These are phyloP conservation scores for Aspergillus avenaceus DNA, from an alignment of 495 filamentous ascomycete species.

Conservation along the genomic window DNA sequence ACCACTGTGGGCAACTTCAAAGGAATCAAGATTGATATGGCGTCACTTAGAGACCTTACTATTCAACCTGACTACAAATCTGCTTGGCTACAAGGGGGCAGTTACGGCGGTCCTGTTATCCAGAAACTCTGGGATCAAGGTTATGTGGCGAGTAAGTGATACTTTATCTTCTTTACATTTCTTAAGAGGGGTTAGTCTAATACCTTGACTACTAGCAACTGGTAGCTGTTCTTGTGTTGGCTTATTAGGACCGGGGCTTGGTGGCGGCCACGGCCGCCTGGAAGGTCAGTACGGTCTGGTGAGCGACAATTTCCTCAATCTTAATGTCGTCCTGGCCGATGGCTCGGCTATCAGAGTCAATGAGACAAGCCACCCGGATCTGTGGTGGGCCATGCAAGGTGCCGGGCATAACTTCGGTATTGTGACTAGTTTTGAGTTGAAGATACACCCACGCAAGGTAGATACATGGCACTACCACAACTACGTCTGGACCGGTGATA, in stretches of 20 bases:
- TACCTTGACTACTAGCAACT: too few relatives aligned
- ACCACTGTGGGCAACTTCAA: background rate
- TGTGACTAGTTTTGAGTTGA: conserved; percentile 12
- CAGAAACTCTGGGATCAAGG: conserved; percentile 3
- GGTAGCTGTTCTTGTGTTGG: conserved; percentile 7
- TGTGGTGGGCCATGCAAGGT: conserved; percentile 11
- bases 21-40: conserved; percentile 3
- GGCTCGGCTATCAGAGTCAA: conserved; percentile 1
- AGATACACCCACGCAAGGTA: background rate
- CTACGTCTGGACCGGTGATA: background rate
- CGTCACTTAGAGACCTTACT: background rate
- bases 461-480: conserved; percentile 5
- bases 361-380: background rate
- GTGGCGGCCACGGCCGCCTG: conserved; percentile 8
- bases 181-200: too few relatives aligned
- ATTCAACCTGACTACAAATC: background rate
- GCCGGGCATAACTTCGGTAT: conserved; percentile 15
- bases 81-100: conserved; percentile 2
- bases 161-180: background rate
- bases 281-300: conserved; percentile 8
- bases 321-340: conserved; percentile 10
- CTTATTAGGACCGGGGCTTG: conserved; percentile 3
- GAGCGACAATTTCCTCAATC: conserved; percentile 2
- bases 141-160: conserved; percentile 1
- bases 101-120: background rate